Evolutionary conservation across 768 basidiomycete species (phyloP).

Genomic region (Kwoniella sp.): DNA sequence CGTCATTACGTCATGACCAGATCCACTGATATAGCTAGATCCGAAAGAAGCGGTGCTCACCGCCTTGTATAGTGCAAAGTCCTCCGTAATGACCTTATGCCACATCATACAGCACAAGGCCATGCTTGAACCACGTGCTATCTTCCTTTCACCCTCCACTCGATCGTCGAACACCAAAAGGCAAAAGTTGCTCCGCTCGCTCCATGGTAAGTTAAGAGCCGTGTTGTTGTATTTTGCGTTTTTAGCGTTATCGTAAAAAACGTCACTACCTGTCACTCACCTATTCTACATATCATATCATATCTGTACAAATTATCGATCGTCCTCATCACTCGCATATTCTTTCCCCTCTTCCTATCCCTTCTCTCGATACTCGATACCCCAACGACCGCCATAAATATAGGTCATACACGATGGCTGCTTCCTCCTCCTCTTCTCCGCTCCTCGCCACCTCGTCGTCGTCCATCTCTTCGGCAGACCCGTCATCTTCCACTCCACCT

Average conservation of each 20-base stretch:
- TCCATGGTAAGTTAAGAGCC: no score
- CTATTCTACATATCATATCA: no score
- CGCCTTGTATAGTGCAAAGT: background rate
- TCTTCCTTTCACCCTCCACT: background rate
- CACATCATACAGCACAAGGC: background rate
- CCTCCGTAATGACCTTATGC: no score
- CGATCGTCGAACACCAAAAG: background rate
- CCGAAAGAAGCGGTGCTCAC: background rate
- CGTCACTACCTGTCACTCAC: no score
- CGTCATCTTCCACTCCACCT: constrained; percentile 36
- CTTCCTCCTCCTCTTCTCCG: constrained; percentile 4
- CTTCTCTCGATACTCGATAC: no score
- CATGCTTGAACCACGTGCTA: background rate
- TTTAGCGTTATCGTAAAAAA: background rate
- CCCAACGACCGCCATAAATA: no score
- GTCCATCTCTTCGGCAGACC: constrained; percentile 17
- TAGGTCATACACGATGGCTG: constrained; percentile 6
- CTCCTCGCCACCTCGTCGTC: background rate
- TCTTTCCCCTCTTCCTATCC: no score
- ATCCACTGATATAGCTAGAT: no score
- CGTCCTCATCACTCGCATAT: no score
- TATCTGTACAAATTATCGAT: no score
- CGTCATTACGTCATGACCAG: no score
- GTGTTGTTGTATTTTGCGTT: background rate
- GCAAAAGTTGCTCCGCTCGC: constrained; percentile 2